phyloP scores from a whole-genome alignment of 1,284 basidiomycete species.

The Sanghuangporus weigelae region DNA sequence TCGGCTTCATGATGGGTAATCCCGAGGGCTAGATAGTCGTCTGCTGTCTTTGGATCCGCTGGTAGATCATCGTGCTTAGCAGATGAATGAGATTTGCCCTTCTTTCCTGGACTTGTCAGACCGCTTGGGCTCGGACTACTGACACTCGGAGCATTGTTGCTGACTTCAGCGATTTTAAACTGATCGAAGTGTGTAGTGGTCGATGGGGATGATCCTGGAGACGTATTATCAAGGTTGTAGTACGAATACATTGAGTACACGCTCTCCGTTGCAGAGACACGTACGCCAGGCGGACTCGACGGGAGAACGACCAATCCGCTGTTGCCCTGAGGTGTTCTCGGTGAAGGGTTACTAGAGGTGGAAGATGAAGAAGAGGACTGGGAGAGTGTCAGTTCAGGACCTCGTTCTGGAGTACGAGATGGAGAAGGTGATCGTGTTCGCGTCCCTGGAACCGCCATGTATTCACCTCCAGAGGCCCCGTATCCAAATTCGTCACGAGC shows the following conservation, averaged over 20 bases:
- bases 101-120: conserved; percentile 16
- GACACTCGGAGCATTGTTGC: not conserved
- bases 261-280: conserved; percentile 40
- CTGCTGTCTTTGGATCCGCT: conserved; percentile 20
- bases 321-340: conserved; percentile 13
- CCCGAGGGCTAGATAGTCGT: conserved; percentile 69
- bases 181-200: conserved; percentile 12
- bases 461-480: not conserved
- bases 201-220: conserved; percentile 31
- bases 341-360: not conserved
- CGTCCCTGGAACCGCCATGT: not conserved
- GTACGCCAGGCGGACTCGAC: conserved; percentile 28
- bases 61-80: conserved; percentile 31
- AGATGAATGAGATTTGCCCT: conserved; percentile 15
- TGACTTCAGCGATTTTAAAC: not conserved
- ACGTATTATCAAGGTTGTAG: conserved; percentile 47
- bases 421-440: conserved; percentile 11
- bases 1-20: conserved; percentile 81
- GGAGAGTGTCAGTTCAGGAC: conserved; percentile 3
- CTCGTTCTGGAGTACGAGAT: not conserved
- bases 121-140: conserved; percentile 18
- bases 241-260: conserved; percentile 64
- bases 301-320: conserved; percentile 20
- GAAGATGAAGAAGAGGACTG: conserved; percentile 10
- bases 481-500: not conserved